Conservation (phyloP, 2,329 filamentous ascomycete species). For the Colletotrichum chrysophilum region DNA sequence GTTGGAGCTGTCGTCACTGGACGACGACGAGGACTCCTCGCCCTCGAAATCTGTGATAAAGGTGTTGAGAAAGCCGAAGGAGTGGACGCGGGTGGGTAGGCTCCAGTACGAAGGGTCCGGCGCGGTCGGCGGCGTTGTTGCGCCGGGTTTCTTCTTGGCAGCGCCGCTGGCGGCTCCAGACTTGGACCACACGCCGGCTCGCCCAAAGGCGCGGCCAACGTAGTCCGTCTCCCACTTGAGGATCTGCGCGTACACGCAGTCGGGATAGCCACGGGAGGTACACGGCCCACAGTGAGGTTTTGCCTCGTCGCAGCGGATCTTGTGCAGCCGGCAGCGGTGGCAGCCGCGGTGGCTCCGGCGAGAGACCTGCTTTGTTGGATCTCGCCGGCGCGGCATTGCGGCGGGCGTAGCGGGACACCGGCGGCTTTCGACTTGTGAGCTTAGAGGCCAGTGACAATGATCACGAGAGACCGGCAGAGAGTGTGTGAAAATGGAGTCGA, state of each 20-base stretch:
- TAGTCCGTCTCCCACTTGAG: constrained; percentile 36
- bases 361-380: constrained; percentile 13
- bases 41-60: neutral
- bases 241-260: constrained; percentile 20
- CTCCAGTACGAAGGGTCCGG: neutral
- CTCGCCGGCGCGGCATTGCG: constrained; percentile 10
- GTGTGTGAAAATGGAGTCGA: neutral
- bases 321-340: constrained; percentile 27
- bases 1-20: neutral
- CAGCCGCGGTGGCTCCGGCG: constrained; percentile 28
- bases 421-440: neutral
- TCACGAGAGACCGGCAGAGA: neutral
- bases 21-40: neutral
- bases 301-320: constrained; percentile 26
- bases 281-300: constrained; percentile 25
- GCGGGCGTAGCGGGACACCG: neutral
- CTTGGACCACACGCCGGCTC: constrained; percentile 33
- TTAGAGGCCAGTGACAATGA: neutral
- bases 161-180: neutral
- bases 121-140: neutral
- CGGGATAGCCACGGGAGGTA: constrained; percentile 22
- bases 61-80: constrained; percentile 10
- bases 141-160: neutral
- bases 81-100: neutral
- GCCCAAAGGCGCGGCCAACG: constrained; percentile 31